These are phyloP conservation scores for Neoscytalidium dimidiatum DNA, from an alignment of 2,329 filamentous ascomycete genomes.

Conservation along the genomic window DNA sequence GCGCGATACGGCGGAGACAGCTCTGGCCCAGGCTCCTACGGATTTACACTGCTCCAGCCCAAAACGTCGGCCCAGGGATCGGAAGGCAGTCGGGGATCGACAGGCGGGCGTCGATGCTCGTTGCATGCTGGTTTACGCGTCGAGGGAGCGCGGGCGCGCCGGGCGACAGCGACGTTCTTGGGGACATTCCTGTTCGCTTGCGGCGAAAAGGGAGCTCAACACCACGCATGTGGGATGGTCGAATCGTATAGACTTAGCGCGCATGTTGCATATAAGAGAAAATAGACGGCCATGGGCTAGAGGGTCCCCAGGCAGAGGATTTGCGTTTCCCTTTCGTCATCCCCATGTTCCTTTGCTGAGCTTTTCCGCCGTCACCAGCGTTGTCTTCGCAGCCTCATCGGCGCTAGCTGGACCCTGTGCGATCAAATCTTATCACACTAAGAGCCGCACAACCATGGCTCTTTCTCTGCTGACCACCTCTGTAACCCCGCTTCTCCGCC, in stretches of 20 bases:
- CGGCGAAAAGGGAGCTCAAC: conserved; percentile 11
- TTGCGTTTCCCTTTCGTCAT: not conserved
- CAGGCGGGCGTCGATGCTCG: not conserved
- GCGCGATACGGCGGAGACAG: not conserved
- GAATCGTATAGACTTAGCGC: conserved; percentile 13
- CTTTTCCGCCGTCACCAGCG: not conserved
- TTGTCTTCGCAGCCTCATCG: not conserved
- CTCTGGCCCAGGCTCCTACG: not conserved
- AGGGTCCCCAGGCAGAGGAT: not conserved
- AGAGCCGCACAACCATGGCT: conserved; percentile 15
- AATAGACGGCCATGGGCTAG: conserved; percentile 6
- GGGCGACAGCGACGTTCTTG: not conserved
- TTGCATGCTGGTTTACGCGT: not conserved
- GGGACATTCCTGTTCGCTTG: conserved; percentile 14
- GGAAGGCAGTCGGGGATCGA: not conserved
- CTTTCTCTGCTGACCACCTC: not conserved
- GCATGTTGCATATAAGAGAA: conserved; percentile 15
- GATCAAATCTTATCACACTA: no score
- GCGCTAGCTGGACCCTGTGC: not conserved
- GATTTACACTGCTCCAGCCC: not conserved
- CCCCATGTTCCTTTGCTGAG: not conserved
- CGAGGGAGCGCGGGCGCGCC: not conserved
- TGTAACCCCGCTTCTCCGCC: not conserved
- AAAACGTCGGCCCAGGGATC: not conserved
- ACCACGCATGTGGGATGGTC: conserved; percentile 17